Evolutionary conservation across 352 stramenopile genomes (phyloP).

Genomic region (Pythium chondricola): DNA sequence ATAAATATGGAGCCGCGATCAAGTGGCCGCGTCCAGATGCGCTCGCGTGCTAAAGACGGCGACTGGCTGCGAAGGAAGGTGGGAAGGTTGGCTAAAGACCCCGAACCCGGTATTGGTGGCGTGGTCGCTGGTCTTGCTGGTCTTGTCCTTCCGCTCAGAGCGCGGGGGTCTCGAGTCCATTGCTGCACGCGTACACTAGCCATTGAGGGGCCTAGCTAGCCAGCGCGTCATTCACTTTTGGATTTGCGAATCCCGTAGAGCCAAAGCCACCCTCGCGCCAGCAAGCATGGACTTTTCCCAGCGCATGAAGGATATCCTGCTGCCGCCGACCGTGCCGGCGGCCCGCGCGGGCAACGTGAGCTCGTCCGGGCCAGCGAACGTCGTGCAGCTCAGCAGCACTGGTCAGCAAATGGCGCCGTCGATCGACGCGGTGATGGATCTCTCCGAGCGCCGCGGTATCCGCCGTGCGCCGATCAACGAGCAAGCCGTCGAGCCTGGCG

Average conservation of each 20-base stretch:
- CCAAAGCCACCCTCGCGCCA: constrained; percentile 3
- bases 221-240: constrained; percentile 22
- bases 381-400: constrained; percentile 4
- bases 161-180: not conserved
- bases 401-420: constrained; percentile 5
- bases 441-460: constrained; percentile 54
- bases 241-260: constrained; percentile 11
- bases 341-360: constrained; percentile 42
- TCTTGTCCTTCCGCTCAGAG: constrained; percentile 4
- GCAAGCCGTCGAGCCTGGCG: constrained; percentile 58
- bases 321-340: constrained; percentile 38
- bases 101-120: no score
- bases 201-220: no score
- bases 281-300: constrained; percentile 64
- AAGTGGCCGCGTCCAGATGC: no score
- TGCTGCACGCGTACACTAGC: no score
- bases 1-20: no score
- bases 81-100: no score
- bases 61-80: no score
- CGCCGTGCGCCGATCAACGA: constrained; percentile 78
- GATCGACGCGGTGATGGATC: constrained; percentile 28
- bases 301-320: constrained; percentile 66
- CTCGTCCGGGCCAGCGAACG: constrained; percentile 13
- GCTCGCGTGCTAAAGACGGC: no score
- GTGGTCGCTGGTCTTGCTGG: no score